phyloP scores from a whole-genome alignment of 352 stramenopile genomes.

The Pythium phragmiticola region DNA sequence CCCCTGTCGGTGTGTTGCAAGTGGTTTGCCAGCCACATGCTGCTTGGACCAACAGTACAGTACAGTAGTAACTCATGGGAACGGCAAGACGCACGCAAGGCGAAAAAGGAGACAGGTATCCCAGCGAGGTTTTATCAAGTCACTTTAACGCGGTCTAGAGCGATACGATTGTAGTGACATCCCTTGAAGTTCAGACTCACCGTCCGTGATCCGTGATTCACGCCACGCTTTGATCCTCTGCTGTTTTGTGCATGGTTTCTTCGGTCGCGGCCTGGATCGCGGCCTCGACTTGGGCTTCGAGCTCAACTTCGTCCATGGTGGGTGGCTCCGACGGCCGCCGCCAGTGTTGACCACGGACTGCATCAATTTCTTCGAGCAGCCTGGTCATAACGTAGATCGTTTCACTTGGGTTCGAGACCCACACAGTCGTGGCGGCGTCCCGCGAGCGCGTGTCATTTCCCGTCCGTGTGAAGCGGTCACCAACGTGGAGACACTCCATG shows the following conservation, averaged over 20 bases:
- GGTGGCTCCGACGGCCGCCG: constrained; percentile 19
- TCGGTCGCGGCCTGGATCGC: constrained; percentile 65
- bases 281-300: constrained; percentile 54
- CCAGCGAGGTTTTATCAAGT: not conserved
- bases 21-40: too few relatives aligned
- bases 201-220: not conserved
- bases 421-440: constrained; percentile 91
- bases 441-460: constrained; percentile 95
- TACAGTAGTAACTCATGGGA: not conserved
- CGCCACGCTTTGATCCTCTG: not conserved
- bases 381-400: constrained; percentile 94
- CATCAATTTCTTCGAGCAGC: constrained; percentile 78
- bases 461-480: constrained; percentile 89
- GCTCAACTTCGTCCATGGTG: constrained; percentile 34
- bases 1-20: too few relatives aligned
- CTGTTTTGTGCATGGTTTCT: constrained; percentile 18
- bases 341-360: constrained; percentile 35
- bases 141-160: too few relatives aligned
- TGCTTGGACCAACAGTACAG: not conserved
- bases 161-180: too few relatives aligned
- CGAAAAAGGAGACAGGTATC: not conserved
- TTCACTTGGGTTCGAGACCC: constrained; percentile 94
- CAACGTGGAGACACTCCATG: constrained; percentile 93
- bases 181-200: too few relatives aligned
- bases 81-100: not conserved